Base-by-base conservation (phyloP, 768 basidiomycete genomes). In the Trametes maxima region DNA sequence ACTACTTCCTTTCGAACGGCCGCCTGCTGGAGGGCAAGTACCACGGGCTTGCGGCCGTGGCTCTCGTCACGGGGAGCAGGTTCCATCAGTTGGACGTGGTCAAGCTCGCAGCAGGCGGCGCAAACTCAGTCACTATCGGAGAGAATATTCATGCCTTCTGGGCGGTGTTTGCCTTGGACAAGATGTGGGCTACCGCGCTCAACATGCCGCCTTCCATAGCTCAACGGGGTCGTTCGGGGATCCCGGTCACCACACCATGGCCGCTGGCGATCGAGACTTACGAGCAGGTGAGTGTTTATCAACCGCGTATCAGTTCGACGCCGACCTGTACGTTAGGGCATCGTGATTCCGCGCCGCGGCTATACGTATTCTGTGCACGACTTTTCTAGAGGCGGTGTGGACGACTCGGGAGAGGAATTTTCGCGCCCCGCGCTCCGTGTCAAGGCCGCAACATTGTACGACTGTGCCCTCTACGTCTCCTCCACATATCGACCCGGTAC, bases 21-120 rank as follows among this genome's bases (percentile, higher is more conserved):
- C 70, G 71, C 22, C 55, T 69, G 51, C 50, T 71, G 5, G 75
- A 76, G 39, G 75, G 70, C 2, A 66, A 67, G 44, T 72, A 74
- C 50, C 73, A 76, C 40, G 50, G 63, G 43, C 66, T 67, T 50
- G 72, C 72, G 1, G 75, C 75, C 0, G 65, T 70, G 3, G 68
- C 70, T 6, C 70, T 76, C 14, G 66, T 65, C 22, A 64, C 71
- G 22, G 68, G 66, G 33, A 72, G 72, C 45, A 65, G 70, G 1
- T 53, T 73, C n/a, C 68, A 76, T 59, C 65, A 67, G 45, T 64
- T 70, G n/a, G 63, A 54, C 46, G 39, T 60, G 47, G 45, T 56
- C 28, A 28, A 28, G 36, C 37, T 60, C 17, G 17, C 49, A 33
- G 33, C 52, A 44, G 36, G 44, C 17, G 45, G 62, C 48, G 14